phyloP scores from a whole-genome alignment of 1,284 basidiomycete genomes.

The Schizophyllum amplum region DNA sequence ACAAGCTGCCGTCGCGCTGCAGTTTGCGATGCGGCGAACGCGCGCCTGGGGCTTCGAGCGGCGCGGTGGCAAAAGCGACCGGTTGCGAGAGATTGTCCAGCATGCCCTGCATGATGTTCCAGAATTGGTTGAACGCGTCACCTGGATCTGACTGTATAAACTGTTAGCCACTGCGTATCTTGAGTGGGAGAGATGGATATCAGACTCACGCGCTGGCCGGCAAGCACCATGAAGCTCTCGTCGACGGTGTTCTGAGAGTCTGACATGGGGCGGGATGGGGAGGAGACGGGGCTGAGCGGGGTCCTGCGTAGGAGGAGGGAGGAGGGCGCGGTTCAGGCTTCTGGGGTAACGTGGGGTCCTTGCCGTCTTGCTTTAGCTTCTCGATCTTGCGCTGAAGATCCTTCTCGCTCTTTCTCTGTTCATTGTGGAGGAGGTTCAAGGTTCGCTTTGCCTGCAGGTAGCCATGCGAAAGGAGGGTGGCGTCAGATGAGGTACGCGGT shows the following conservation, averaged over 20 bases:
- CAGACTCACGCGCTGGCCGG: slow-evolving; percentile 50
- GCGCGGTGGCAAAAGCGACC: slow-evolving; percentile 77
- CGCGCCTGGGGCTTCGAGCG: slow-evolving; percentile 34
- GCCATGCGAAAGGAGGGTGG: slow-evolving; percentile 5
- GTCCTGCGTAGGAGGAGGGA: slow-evolving; percentile 3
- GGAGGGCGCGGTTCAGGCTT: slow-evolving; percentile 28
- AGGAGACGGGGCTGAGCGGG: slow-evolving; percentile 30
- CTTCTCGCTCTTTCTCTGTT: slow-evolving; percentile 58
- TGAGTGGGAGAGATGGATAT: slow-evolving; percentile 11
- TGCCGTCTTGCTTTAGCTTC: slow-evolving; percentile 62
- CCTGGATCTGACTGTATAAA: slow-evolving; percentile 56
- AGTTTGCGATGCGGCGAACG: slow-evolving; percentile 11
- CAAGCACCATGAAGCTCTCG: slow-evolving; percentile 78
- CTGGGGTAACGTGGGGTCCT: slow-evolving; percentile 60
- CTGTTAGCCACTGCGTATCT: slow-evolving; percentile 6
- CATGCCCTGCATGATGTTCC: slow-evolving; percentile 78
- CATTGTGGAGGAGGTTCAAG: slow-evolving; percentile 60
- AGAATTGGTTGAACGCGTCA: slow-evolving; percentile 79
- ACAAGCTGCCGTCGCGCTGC: slow-evolving; percentile 40
- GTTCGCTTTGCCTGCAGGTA: slow-evolving; percentile 61
- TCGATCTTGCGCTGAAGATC: slow-evolving; percentile 64
- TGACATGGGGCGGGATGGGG: slow-evolving; percentile 42
- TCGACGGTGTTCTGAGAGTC: slow-evolving; percentile 72
- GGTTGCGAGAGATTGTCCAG: slow-evolving; percentile 75
- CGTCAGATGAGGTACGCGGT: background rate